phyloP scores from a whole-genome alignment of 177 flowering plant genomes.

The Tripterygium wilfordii region DNA sequence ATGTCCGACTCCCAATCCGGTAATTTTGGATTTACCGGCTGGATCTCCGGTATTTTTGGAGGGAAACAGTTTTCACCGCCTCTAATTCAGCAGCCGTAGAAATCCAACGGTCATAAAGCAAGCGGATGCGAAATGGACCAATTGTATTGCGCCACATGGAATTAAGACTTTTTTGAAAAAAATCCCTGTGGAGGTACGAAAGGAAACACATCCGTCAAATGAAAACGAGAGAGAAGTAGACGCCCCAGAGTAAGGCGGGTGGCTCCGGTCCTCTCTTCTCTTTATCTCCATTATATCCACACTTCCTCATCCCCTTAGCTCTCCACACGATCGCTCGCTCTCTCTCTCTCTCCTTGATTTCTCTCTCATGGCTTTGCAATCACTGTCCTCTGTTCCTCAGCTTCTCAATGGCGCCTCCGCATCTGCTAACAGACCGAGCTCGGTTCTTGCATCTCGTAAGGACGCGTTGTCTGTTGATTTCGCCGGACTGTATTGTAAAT shows the following conservation, averaged over 20 bases:
- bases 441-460: conserved; percentile 6
- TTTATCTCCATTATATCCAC: conserved; percentile 24
- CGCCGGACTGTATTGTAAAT: conserved; percentile 18
- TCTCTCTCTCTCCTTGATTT: conserved; percentile 4
- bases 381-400: conserved; percentile 24
- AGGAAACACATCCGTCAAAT: neutral
- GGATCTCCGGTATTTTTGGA: no score
- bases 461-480: conserved; percentile 22
- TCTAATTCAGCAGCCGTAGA: no score
- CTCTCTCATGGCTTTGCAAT: conserved; percentile 36
- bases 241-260: conserved; percentile 20
- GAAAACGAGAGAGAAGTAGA: neutral
- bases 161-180: no score
- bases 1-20: no score
- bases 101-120: no score
- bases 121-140: no score
- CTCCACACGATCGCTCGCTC: conserved; percentile 17
- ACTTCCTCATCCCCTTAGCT: conserved; percentile 2
- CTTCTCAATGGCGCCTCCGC: conserved; percentile 26
- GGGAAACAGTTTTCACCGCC: no score
- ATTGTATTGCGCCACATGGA: no score
- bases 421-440: conserved; percentile 6
- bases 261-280: conserved; percentile 23
- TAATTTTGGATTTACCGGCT: no score
- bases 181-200: neutral